Evolutionary conservation across 306 rosid genomes (phyloP).

Genomic region (Citrullus amarus): DNA sequence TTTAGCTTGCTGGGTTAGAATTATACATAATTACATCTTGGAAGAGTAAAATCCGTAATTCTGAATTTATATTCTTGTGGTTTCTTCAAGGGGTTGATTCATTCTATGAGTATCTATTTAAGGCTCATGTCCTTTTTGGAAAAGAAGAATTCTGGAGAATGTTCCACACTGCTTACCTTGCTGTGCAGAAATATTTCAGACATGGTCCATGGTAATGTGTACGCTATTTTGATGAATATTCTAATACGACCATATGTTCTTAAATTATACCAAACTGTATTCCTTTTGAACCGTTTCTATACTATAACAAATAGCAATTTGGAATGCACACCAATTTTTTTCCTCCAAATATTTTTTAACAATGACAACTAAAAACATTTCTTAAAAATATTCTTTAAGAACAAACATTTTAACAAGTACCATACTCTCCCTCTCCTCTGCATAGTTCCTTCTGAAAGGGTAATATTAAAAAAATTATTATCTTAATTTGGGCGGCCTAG

Average conservation of each 20-base stretch:
- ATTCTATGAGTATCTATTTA: slow-evolving; percentile 87
- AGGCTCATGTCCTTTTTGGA: slow-evolving; percentile 74
- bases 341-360: background rate
- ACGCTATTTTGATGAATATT: slow-evolving; percentile 1
- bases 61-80: slow-evolving; percentile 25
- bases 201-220: slow-evolving; percentile 78
- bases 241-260: background rate
- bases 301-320: background rate
- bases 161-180: slow-evolving; percentile 47
- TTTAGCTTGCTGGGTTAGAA: slow-evolving; percentile 2
- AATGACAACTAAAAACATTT: background rate
- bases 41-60: slow-evolving; percentile 15
- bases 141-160: slow-evolving; percentile 53
- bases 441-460: background rate
- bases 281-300: background rate
- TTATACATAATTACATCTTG: slow-evolving; percentile 11
- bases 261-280: background rate
- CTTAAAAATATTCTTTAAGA: background rate
- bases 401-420: background rate
- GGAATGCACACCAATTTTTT: background rate
- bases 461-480: background rate
- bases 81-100: slow-evolving; percentile 86
- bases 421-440: background rate
- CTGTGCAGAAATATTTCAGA: slow-evolving; percentile 61
- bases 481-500: background rate